Percentiles rank a stretch among this genome's conserved stretches.
These are phyloP conservation scores for Coemansia sp. DNA, from an alignment of 192 early-diverging fungal species.

Conservation along the genomic window DNA sequence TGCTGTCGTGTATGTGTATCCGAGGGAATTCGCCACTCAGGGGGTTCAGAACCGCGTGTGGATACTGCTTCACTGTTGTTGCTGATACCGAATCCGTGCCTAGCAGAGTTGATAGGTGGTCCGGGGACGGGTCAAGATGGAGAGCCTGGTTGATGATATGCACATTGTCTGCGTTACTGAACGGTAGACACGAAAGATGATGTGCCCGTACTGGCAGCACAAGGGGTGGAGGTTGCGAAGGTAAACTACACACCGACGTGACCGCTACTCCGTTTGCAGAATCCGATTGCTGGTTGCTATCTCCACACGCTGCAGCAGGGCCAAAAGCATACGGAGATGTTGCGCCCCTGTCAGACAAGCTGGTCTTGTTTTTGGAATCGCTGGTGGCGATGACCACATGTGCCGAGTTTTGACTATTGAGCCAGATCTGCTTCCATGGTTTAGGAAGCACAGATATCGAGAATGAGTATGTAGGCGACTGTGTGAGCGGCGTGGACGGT, in stretches of 20 bases:
- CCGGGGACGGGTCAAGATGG: slow-evolving; percentile 21
- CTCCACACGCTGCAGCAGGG: not conserved
- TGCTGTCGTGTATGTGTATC: slow-evolving; percentile 17
- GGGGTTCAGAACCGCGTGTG: slow-evolving; percentile 29
- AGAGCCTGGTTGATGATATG: slow-evolving; percentile 21
- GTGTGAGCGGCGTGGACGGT: too few species aligned
- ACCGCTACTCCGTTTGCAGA: not conserved
- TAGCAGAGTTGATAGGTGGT: slow-evolving; percentile 6
- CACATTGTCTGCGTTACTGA: slow-evolving; percentile 25
- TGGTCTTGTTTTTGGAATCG: not conserved
- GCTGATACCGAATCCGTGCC: too few species aligned
- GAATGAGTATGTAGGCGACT: slow-evolving; percentile 10
- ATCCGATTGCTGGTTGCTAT: not conserved
- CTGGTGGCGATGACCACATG: not conserved
- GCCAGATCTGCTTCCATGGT: slow-evolving; percentile 48
- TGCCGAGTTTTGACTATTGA: slow-evolving; percentile 6
- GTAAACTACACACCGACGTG: not conserved
- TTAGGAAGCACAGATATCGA: slow-evolving; percentile 20
- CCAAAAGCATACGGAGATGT: not conserved
- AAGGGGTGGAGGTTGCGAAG: slow-evolving; percentile 23
- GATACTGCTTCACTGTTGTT: not conserved
- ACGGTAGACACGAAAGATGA: slow-evolving; percentile 32
- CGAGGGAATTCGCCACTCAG: slow-evolving; percentile 20
- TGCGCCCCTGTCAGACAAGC: not conserved
- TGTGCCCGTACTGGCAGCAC: slow-evolving; percentile 36